phyloP scores from a whole-genome alignment of 2,329 filamentous ascomycete genomes.

The Alternaria sp. region DNA sequence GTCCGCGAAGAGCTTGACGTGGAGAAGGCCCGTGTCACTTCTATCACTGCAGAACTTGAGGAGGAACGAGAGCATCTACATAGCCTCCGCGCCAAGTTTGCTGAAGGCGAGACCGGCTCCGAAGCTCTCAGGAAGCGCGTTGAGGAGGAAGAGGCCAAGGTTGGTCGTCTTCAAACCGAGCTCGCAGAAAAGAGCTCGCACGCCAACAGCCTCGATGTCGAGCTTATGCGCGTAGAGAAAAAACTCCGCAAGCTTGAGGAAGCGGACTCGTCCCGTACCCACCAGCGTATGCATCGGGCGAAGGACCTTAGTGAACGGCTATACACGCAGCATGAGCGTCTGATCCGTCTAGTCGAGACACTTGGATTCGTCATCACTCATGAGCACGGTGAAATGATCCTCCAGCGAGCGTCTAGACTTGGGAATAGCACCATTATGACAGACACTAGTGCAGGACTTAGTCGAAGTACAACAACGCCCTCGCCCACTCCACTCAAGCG shows the following conservation, averaged over 20 bases:
- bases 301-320: conserved; percentile 85
- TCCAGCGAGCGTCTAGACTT: conserved; percentile 72
- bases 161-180: conserved; percentile 70
- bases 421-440: conserved; percentile 54
- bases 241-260: conserved; percentile 63
- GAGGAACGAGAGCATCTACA: conserved; percentile 74
- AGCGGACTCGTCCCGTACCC: conserved; percentile 61
- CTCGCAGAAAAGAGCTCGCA: conserved; percentile 78
- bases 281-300: conserved; percentile 73
- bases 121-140: conserved; percentile 77
- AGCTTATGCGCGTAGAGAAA: conserved; percentile 71
- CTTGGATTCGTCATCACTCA: conserved; percentile 83
- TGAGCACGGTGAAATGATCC: conserved; percentile 72
- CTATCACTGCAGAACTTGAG: conserved; percentile 60
- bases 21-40: conserved; percentile 55
- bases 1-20: conserved; percentile 54
- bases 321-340: conserved; percentile 81
- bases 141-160: conserved; percentile 75
- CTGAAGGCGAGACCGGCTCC: conserved; percentile 83
- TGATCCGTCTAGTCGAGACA: conserved; percentile 83
- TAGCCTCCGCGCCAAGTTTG: conserved; percentile 72
- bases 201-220: conserved; percentile 76
- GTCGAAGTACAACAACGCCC: conserved; percentile 63
- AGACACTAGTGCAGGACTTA: conserved; percentile 46
- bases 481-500: conserved; percentile 62